Base-by-base conservation (phyloP, 2,329 filamentous ascomycete genomes). In the Botrytis galanthina region DNA sequence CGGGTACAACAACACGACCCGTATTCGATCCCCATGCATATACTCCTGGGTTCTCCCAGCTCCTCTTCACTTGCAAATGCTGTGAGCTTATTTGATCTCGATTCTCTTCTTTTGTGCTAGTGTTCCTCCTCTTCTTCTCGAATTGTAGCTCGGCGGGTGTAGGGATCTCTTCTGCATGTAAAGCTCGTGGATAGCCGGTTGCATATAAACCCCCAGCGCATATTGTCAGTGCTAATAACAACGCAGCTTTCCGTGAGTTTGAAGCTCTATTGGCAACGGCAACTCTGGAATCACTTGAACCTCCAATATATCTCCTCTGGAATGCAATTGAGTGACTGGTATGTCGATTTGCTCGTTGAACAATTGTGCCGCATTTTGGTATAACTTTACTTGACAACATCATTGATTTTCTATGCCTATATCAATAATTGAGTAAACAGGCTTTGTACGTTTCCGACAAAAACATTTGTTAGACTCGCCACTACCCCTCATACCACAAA, bases 21-120 rank as follows among this genome's bases (percentile, higher is more conserved):
- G 86, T 85, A 79, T 99, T 99, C 29, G 92, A 94, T 0, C 96
- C 96, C 95, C 96, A 99, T 8, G 92, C 90, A 83, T 97, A 98
- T 0, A 98, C 92, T 2, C 95, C 96, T 0, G 96, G 95, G 74
- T 93, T 91, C 82, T 90, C 89, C 87, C 88, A 90, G 82, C 93
- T 97, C 80, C 89, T 90, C 84, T 93, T 94, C 74, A 97, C 92
- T 84, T 98, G 95, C 9, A 93, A 84, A 83, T 97, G 94, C 81
- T 97, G 93, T 18, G 92, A 93, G 80, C 92, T 95, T 78, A 97
- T 89, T 73, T 92, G 83, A 72, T 94, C 92, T 73, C 92, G 84
- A 75, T 91, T 91, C 76, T 94, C 91, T 81, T 95, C 93, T 76
- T 89, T 89, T 10, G 89, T 90, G 1, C 84, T 81, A 37, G 86